A percentile compares a stretch with the other conserved stretches of the same genome.
phyloP scores from a whole-genome alignment of 768 basidiomycete genomes.

The Vararia minispora region DNA sequence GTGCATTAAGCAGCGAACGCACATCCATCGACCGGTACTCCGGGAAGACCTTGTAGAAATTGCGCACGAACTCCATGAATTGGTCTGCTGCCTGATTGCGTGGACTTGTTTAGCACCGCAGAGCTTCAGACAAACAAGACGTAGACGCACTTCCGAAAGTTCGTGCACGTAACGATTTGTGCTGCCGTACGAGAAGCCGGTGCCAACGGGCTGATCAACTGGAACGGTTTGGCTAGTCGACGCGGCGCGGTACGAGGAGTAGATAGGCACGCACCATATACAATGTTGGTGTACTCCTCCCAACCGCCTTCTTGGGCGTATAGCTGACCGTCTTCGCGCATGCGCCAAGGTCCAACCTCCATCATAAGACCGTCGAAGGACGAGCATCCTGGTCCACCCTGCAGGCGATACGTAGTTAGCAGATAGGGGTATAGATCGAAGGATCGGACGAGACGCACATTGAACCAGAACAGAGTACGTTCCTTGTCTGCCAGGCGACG shows the following conservation, averaged over 20 bases:
- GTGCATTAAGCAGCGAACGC: conserved; percentile 22
- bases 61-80: conserved; percentile 71
- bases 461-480: conserved; percentile 93
- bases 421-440: too few species aligned
- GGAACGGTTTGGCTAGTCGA: conserved; percentile 1
- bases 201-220: conserved; percentile 98
- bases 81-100: conserved; percentile 67
- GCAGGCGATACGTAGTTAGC: conserved; percentile 1
- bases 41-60: conserved; percentile 88
- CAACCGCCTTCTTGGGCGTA: conserved; percentile 78
- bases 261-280: conserved; percentile 58
- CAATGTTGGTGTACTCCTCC: conserved; percentile 94
- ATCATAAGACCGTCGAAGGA: conserved; percentile 97
- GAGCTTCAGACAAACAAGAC: too few species aligned
- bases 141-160: conserved; percentile 47
- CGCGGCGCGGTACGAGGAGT: neutral
- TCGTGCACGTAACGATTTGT: conserved; percentile 81
- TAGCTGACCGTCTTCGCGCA: conserved; percentile 64
- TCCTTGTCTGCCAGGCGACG: conserved; percentile 82
- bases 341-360: conserved; percentile 91
- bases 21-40: conserved; percentile 79
- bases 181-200: conserved; percentile 84
- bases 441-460: conserved; percentile 65
- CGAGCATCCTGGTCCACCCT: conserved; percentile 97
- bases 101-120: too few species aligned